Conservation (phyloP, 371 early-diverging fungal species). For the Sporodiniella umbellata region DNA sequence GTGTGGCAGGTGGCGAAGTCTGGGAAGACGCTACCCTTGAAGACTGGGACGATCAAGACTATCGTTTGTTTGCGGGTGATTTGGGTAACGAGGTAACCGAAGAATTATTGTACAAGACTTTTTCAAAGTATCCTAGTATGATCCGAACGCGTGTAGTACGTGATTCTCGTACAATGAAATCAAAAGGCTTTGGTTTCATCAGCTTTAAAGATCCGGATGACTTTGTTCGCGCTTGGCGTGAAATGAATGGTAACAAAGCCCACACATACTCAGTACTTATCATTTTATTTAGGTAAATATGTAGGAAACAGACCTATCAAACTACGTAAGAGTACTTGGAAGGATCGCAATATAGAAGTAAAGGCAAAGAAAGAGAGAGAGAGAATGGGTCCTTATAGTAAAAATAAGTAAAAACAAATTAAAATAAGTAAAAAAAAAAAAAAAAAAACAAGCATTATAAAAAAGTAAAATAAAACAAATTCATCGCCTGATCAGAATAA, state of each 20-base stretch:
- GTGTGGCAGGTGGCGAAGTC: conserved; percentile 89
- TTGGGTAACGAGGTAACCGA: conserved; percentile 87
- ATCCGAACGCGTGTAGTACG: conserved; percentile 76
- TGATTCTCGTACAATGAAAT: conserved; percentile 76
- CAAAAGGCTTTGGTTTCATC: conserved; percentile 81
- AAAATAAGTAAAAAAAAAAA: not conserved
- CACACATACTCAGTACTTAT: not conserved
- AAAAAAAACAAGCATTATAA: too few species aligned
- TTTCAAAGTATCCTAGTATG: conserved; percentile 77
- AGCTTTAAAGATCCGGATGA: conserved; percentile 83
- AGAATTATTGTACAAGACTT: conserved; percentile 72
- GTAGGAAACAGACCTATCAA: conserved; percentile 94
- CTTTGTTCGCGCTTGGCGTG: conserved; percentile 80
- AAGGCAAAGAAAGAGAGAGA: conserved; percentile 45
- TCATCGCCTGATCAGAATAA: too few species aligned
- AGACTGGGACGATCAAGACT: conserved; percentile 92
- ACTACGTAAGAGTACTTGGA: conserved; percentile 91
- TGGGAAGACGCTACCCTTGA: conserved; percentile 92
- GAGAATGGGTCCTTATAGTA: conserved; percentile 43
- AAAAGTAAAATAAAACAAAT: too few species aligned
- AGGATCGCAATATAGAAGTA: conserved; percentile 82
- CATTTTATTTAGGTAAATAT: conserved; percentile 75
- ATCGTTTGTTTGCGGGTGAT: conserved; percentile 85
- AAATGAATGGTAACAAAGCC: conserved; percentile 77
- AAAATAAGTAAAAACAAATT: conserved; percentile 17